Evolutionary conservation across 2,329 filamentous ascomycete genomes (phyloP), one percentile per base, ranked within the genome.

Genomic region (Aspergillus novoparasiticus): DNA sequence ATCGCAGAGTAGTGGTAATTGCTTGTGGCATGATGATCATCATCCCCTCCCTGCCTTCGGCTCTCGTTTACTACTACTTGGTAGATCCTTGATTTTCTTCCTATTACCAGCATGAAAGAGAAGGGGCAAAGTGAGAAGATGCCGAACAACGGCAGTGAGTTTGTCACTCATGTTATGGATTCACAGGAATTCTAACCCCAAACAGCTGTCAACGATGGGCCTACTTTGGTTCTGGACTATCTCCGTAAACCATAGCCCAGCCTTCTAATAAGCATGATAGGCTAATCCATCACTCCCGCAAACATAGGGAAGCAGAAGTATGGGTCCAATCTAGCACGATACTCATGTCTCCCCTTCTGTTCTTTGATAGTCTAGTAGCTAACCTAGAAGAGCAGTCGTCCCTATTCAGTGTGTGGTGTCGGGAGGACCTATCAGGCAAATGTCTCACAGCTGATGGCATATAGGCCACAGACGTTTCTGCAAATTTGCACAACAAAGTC

Each of bases 401-500:
- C 84, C 3, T 86, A 85, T 70, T 86, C 84, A 14, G 84, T 84
- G 69, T 61, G 78, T 63, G 6, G 16, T 23, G 39, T 26, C 26
- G 14, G 39, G 3, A 16, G 16, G 34, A 57, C 21, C 23, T 36
- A 32, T 32, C 39, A 30, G 26, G 30, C 21, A 10, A 11, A n/a
- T 23, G 12, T 16, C n/a, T 43, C 19, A 14, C 30, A 34, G 48
- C 56, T 59, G 16, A 56, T 34, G 14, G 16, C 12, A 32, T 23
- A 14, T 46, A 81, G 83, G 82, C 83, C 3, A 85, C 82, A 53
- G 87, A 89, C 55, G 79, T 89, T 48, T 87, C 85, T 60, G 79
- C 83, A 14, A 89, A 89, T 73, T 77, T 89, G 46, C 86, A 87
- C 70, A 87, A 87, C 68, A 84, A 83, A 64, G 83, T 87, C 62